phyloP scores from a whole-genome alignment of 331 rosid species.

The Quercus phellos region DNA sequence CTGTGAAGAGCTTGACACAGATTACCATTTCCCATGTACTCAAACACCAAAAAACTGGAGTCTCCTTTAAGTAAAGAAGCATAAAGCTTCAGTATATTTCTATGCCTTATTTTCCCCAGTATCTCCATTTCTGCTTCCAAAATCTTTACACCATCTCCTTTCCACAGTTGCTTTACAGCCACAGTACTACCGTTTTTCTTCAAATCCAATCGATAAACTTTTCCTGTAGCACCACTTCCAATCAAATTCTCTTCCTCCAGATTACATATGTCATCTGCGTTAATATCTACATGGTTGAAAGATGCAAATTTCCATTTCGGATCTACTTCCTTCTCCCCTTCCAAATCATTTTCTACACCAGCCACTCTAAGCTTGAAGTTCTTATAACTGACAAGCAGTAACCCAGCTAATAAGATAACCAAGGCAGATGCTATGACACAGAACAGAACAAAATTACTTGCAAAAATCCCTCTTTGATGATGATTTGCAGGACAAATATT shows the following conservation, averaged over 20 bases:
- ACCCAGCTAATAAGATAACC: slow-evolving; percentile 39
- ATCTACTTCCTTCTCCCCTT: slow-evolving; percentile 34
- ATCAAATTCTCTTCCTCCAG: slow-evolving; percentile 68
- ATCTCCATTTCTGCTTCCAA: slow-evolving; percentile 87
- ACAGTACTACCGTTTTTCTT: slow-evolving; percentile 49
- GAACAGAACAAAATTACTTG: slow-evolving; percentile 47
- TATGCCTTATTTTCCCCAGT: slow-evolving; percentile 79
- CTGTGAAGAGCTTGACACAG: slow-evolving; percentile 68
- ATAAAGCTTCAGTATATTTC: slow-evolving; percentile 84
- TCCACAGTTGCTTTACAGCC: slow-evolving; percentile 82
- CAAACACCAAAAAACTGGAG: slow-evolving; percentile 71
- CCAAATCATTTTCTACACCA: slow-evolving; percentile 25
- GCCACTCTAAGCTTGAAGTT: slow-evolving; percentile 35
- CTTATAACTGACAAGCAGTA: slow-evolving; percentile 45
- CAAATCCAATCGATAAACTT: slow-evolving; percentile 72
- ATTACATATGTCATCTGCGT: slow-evolving; percentile 63
- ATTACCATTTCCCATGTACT: slow-evolving; percentile 91
- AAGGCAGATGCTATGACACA: slow-evolving; percentile 37
- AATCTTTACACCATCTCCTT: slow-evolving; percentile 57
- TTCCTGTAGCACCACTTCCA: slow-evolving; percentile 89
- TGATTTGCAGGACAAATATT: slow-evolving; percentile 36
- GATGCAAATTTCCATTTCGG: slow-evolving; percentile 72
- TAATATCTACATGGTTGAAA: slow-evolving; percentile 70
- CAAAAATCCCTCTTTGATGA: slow-evolving; percentile 29
- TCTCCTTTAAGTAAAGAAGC: slow-evolving; percentile 69